Conservation (phyloP, 345 rosid species). For the Moricandia moricandioides region DNA sequence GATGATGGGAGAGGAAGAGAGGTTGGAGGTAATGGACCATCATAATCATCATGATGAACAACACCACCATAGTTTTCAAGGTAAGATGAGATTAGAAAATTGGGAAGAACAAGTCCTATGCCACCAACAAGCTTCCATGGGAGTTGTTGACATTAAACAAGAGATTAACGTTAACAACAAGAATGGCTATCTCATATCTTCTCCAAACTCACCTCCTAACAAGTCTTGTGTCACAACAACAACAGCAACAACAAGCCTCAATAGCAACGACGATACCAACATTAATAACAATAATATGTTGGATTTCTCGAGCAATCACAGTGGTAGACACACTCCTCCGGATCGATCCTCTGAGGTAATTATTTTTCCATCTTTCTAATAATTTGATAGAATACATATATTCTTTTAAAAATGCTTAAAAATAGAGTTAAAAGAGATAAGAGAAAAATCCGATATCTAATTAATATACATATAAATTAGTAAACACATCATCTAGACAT, state of each 20-base stretch:
- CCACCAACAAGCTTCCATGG: slow-evolving; percentile 51
- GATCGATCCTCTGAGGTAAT: slow-evolving; percentile 78
- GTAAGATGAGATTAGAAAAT: slow-evolving; percentile 50
- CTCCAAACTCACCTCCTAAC: slow-evolving; percentile 58
- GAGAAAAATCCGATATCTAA: not conserved
- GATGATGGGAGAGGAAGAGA: slow-evolving; percentile 59
- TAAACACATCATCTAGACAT: not conserved
- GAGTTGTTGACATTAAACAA: slow-evolving; percentile 50
- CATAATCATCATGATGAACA: slow-evolving; percentile 29
- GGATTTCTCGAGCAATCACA: slow-evolving; percentile 57
- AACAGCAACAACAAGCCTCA: slow-evolving; percentile 38
- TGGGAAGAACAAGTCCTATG: slow-evolving; percentile 63
- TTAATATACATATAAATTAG: not conserved
- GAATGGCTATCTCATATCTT: slow-evolving; percentile 38
- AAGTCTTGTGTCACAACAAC: slow-evolving; percentile 62
- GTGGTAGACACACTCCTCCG: slow-evolving; percentile 56
- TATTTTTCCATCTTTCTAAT: not conserved
- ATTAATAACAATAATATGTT: slow-evolving; percentile 45
- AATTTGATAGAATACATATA: not conserved
- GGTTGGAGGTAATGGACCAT: slow-evolving; percentile 35
- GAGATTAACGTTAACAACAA: slow-evolving; percentile 50
- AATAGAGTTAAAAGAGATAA: not conserved
- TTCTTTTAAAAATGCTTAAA: not conserved
- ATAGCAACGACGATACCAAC: slow-evolving; percentile 35
- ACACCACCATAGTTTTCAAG: slow-evolving; percentile 38